Evolutionary conservation across 768 basidiomycete species (phyloP).

Genomic region (Boletus reticuloceps): DNA sequence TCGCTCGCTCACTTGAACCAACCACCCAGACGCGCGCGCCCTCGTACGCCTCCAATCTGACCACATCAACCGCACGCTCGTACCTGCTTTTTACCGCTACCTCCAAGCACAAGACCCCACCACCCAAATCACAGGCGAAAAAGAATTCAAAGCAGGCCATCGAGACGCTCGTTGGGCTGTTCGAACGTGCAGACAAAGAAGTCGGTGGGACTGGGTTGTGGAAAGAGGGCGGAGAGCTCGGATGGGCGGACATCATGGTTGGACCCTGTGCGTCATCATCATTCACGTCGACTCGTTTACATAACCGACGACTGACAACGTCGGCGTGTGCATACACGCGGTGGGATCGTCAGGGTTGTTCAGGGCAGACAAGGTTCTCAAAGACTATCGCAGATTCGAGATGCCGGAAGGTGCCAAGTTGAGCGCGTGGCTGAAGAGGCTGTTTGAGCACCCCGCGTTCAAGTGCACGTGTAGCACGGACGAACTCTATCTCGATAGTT

Average conservation of each 20-base stretch:
- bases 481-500: slow-evolving; percentile 65
- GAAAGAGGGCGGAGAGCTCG: slow-evolving; percentile 54
- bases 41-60: slow-evolving; percentile 67
- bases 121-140: slow-evolving; percentile 49
- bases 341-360: slow-evolving; percentile 53
- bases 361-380: slow-evolving; percentile 59
- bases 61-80: slow-evolving; percentile 58
- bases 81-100: slow-evolving; percentile 74
- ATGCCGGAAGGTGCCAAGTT: slow-evolving; percentile 50
- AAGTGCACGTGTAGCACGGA: slow-evolving; percentile 67
- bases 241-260: slow-evolving; percentile 63
- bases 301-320: too few species aligned
- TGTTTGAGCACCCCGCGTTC: slow-evolving; percentile 63
- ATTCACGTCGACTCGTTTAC: too few species aligned
- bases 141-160: slow-evolving; percentile 55
- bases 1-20: not conserved
- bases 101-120: slow-evolving; percentile 63
- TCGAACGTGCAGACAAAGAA: slow-evolving; percentile 50
- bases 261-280: slow-evolving; percentile 61
- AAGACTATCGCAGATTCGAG: slow-evolving; percentile 66
- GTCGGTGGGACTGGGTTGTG: slow-evolving; percentile 56
- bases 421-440: slow-evolving; percentile 47
- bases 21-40: slow-evolving; percentile 55
- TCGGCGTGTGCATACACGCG: not conserved
- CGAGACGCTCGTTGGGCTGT: slow-evolving; percentile 47